Base-by-base conservation (phyloP, 306 rosid species). In the Vigna unguiculata region DNA sequence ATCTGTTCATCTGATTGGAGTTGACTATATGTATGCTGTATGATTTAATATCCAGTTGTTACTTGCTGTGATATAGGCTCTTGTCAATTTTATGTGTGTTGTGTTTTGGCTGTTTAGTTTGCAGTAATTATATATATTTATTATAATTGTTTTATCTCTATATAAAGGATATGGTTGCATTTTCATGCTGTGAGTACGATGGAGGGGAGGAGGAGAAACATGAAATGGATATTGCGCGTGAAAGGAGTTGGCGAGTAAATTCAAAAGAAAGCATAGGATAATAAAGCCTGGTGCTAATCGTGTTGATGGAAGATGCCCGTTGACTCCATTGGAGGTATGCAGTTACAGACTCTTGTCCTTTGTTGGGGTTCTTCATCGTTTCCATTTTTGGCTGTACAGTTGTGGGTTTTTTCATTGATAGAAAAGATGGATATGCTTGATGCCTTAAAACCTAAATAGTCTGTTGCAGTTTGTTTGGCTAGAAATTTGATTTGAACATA, bases 221-320 rank as follows among this genome's bases (percentile, higher is more conserved):
- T 49, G 97, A 95, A 86, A 95, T 95, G 97, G 98, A 95, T 75
- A 81, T 89, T 76, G 97, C 97, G 78, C 89, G 98, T 48, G 98
- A 95, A 89, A 87, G 97, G 85, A 86, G 98, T 78, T 95, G 97
- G 97, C 91, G 97, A 79, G 97, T 83, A 95, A 95, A 89, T 95
- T 95, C 86, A 88, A 86, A 86, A 89, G 87, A 83, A 87, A 90
- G 84, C 93, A 93, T 75, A 89, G 85, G 85, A 85, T 95, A 36
- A 90, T 92, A 83, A 90, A 90, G 88, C 97, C 98, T 14, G 97
- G 97, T 81, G 96, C 78, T 71, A 89, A 92, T 81, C 93, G 98
- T 57, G 83, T 95, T 46, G 95, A 92, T 87, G 98, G 98, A 77
- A 95, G 79, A 85, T 95, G 97, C 77, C 97, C 98, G 60, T 83